These are phyloP conservation scores for Xylaria sp. DNA, from an alignment of 2,329 filamentous ascomycete species.

Conservation along the genomic window DNA sequence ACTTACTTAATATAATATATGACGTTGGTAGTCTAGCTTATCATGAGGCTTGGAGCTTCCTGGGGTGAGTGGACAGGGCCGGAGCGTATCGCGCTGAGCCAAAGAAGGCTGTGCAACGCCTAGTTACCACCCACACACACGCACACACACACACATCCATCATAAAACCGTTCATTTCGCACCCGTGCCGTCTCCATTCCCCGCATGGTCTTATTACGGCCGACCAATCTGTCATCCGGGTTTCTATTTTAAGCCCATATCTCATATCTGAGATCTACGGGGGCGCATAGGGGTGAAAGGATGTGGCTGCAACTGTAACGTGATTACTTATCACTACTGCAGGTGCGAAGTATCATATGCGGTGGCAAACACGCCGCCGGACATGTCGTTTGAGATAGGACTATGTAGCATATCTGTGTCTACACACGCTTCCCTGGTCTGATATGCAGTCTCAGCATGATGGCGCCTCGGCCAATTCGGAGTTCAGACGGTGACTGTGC, in stretches of 20 bases:
- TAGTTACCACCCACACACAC: neutral
- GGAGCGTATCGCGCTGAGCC: neutral
- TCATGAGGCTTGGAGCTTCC: neutral
- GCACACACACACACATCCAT: neutral
- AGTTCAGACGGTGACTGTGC: neutral
- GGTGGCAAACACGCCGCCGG: too few relatives aligned
- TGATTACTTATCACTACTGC: neutral
- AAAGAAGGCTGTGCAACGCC: constrained; percentile 9
- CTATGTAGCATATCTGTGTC: neutral
- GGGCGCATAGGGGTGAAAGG: too few relatives aligned
- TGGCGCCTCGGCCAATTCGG: neutral
- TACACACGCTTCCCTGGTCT: neutral
- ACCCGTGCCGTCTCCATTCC: neutral
- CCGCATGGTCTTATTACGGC: neutral
- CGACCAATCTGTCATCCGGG: neutral
- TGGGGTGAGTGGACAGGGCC: neutral
- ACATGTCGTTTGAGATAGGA: too few relatives aligned
- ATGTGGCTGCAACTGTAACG: neutral
- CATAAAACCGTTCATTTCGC: neutral
- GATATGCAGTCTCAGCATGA: neutral
- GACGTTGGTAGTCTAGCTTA: neutral
- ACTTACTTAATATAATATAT: neutral
- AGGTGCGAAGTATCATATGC: neutral
- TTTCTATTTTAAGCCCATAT: neutral
- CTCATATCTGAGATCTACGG: neutral